Evolutionary conservation across 306 rosid species (phyloP).

Genomic region (Lagenaria siceraria): DNA sequence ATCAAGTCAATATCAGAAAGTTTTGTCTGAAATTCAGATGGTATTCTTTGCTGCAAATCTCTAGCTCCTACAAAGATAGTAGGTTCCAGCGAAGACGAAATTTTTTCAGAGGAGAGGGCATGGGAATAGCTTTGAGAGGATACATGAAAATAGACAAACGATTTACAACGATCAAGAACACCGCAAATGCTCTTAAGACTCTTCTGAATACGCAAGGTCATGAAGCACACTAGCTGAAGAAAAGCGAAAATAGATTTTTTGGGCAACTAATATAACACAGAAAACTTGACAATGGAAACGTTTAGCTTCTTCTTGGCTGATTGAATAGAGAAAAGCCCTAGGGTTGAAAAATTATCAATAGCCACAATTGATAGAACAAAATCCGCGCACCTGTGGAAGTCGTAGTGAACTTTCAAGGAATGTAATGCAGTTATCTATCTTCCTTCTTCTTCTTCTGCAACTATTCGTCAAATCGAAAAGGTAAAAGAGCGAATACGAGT

Average conservation of each 20-base stretch:
- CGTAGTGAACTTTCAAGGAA: background rate
- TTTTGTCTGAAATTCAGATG: constrained; percentile 13
- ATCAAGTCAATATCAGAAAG: constrained; percentile 34
- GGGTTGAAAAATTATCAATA: background rate
- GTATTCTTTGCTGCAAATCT: constrained; percentile 12
- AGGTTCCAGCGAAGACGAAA: constrained; percentile 11
- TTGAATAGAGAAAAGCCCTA: background rate
- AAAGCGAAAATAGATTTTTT: background rate
- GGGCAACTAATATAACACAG: background rate
- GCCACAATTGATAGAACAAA: background rate
- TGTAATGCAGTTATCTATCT: background rate
- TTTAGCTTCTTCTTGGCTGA: background rate
- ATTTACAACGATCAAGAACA: constrained; percentile 6
- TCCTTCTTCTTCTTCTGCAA: background rate
- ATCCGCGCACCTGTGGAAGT: background rate
- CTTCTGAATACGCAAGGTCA: background rate
- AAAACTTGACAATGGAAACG: background rate
- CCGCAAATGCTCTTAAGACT: background rate
- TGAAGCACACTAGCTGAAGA: background rate
- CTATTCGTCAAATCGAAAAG: background rate
- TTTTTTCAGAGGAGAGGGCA: constrained; percentile 8
- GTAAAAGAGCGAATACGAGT: background rate
- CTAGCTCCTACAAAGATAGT: constrained; percentile 9
- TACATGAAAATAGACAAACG: constrained; percentile 9
- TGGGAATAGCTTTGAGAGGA: constrained; percentile 5